phyloP scores from a whole-genome alignment of 805 yeast species.

The Candida xyloterini region DNA sequence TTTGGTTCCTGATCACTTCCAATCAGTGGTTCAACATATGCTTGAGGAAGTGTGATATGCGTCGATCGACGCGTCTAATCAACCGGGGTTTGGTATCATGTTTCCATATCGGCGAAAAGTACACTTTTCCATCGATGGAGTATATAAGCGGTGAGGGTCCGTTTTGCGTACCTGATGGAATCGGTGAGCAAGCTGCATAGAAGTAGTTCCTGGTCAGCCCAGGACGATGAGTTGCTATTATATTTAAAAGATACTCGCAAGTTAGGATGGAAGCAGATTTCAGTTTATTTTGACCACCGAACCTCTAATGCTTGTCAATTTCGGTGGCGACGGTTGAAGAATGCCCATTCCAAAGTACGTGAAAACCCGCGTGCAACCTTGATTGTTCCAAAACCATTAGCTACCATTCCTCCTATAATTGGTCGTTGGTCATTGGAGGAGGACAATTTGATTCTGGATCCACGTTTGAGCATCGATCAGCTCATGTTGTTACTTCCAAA shows the following conservation, averaged over 20 bases:
- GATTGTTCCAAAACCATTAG: slow-evolving; percentile 2
- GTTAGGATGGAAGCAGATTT: slow-evolving; percentile 87
- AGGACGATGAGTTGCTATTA: slow-evolving; percentile 67
- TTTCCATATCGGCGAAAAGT: slow-evolving; percentile 3
- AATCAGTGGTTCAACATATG: slow-evolving; percentile 15
- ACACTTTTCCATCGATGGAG: slow-evolving; percentile 1
- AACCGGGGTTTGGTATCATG: slow-evolving; percentile 1
- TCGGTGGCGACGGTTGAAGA: slow-evolving; percentile 74
- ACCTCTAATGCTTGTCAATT: slow-evolving; percentile 90
- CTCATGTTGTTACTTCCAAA: slow-evolving; percentile 68
- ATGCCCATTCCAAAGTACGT: slow-evolving; percentile 35
- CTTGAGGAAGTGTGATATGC: slow-evolving; percentile 6
- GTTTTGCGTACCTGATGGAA: not conserved
- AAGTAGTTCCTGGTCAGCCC: slow-evolving; percentile 62
- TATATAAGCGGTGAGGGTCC: not conserved
- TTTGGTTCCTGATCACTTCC: slow-evolving; percentile 50
- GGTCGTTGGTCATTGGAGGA: slow-evolving; percentile 59
- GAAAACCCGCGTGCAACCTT: not conserved
- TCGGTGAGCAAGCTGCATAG: not conserved
- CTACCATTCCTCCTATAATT: slow-evolving; percentile 5
- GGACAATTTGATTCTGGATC: slow-evolving; percentile 59
- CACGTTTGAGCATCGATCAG: slow-evolving; percentile 70
- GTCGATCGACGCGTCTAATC: slow-evolving; percentile 3
- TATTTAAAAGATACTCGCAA: slow-evolving; percentile 78
- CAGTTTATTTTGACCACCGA: slow-evolving; percentile 68